These are phyloP conservation scores for Kazachstania martiniae DNA, from an alignment of 805 yeast genomes.

Conservation along the genomic window DNA sequence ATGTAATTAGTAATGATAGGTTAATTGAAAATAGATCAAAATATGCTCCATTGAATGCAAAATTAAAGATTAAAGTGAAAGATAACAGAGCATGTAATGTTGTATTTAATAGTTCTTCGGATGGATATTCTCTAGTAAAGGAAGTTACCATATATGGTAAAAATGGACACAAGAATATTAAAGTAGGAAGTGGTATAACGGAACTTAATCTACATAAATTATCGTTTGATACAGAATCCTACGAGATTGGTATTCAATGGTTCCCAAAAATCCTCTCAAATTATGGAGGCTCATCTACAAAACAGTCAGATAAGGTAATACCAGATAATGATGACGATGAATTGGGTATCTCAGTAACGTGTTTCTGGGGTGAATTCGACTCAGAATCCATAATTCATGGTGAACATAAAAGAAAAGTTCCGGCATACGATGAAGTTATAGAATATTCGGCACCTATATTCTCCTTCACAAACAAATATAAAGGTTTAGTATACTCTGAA, in stretches of 20 bases:
- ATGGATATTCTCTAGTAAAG: constrained; percentile 47
- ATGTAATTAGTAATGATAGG: constrained; percentile 41
- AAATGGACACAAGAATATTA: constrained; percentile 30
- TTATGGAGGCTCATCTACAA: constrained; percentile 21
- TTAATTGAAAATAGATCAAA: constrained; percentile 34
- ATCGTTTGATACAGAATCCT: constrained; percentile 41
- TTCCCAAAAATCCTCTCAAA: constrained; percentile 44
- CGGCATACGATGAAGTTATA: constrained; percentile 62
- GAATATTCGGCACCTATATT: constrained; percentile 57
- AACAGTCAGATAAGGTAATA: constrained; percentile 12
- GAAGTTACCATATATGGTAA: constrained; percentile 39
- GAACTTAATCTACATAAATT: constrained; percentile 54
- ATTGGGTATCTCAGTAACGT: constrained; percentile 49
- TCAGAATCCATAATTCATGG: constrained; percentile 32
- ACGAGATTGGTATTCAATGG: constrained; percentile 67
- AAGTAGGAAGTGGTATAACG: constrained; percentile 52
- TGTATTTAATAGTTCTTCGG: constrained; percentile 39
- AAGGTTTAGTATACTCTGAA: constrained; percentile 57
- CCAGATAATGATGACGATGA: constrained; percentile 25
- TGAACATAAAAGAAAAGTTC: constrained; percentile 35
- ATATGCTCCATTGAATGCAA: constrained; percentile 58
- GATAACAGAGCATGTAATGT: constrained; percentile 58
- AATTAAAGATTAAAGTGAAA: constrained; percentile 43
- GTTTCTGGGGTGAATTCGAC: constrained; percentile 73
- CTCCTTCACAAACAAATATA: constrained; percentile 51